These are phyloP conservation scores for Eremothecium coryli DNA, from an alignment of 1,139 yeast genomes.

Conservation along the genomic window DNA sequence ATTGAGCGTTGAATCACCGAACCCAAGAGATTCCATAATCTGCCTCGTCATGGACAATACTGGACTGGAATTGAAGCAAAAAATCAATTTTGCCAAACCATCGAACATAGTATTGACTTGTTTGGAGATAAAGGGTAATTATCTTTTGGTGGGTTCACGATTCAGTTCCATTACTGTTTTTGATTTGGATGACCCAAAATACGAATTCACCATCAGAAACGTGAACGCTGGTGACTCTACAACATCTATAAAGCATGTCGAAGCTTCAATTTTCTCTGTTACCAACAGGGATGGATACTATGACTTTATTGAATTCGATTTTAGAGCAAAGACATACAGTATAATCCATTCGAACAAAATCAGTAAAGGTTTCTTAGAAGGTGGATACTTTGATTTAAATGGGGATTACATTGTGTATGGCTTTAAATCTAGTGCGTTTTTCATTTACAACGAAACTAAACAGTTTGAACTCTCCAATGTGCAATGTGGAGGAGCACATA, in stretches of 20 bases:
- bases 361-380: conserved; percentile 73
- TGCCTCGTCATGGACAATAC: conserved; percentile 34
- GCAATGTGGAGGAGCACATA: conserved; percentile 87
- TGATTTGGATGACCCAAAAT: conserved; percentile 30
- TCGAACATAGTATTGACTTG: conserved; percentile 54
- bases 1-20: conserved; percentile 56
- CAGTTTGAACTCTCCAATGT: conserved; percentile 63
- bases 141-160: conserved; percentile 61
- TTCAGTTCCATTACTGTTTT: conserved; percentile 57
- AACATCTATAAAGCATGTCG: conserved; percentile 38
- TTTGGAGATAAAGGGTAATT: conserved; percentile 36
- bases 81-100: conserved; percentile 31
- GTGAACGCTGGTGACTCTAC: conserved; percentile 67
- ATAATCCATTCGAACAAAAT: conserved; percentile 53
- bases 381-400: conserved; percentile 40
- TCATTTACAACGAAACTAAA: conserved; percentile 72
- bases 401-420: conserved; percentile 63
- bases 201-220: conserved; percentile 35
- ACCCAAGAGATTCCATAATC: conserved; percentile 49
- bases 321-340: conserved; percentile 13
- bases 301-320: conserved; percentile 26
- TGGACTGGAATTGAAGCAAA: conserved; percentile 21
- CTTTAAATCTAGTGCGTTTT: conserved; percentile 70
- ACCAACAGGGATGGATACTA: conserved; percentile 63
- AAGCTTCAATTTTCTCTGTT: conserved; percentile 31